phyloP scores from a whole-genome alignment of 2,329 filamentous ascomycete species.

The Nigrospora osmanthi region DNA sequence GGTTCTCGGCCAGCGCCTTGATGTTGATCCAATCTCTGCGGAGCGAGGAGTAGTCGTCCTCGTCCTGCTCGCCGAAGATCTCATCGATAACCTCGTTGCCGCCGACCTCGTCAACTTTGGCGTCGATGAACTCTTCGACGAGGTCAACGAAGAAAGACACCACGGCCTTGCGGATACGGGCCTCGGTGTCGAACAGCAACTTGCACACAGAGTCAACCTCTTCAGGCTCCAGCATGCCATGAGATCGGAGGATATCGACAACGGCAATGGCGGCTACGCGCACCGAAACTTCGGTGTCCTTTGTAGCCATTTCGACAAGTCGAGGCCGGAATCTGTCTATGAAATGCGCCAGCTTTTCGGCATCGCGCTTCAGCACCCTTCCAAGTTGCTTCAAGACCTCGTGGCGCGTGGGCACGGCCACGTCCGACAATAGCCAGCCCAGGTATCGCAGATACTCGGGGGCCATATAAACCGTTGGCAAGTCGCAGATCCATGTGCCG shows the following conservation, averaged over 20 bases:
- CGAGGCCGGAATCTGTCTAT: constrained; percentile 85
- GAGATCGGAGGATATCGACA: constrained; percentile 73
- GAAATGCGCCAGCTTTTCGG: constrained; percentile 81
- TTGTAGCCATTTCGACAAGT: constrained; percentile 85
- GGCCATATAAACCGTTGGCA: constrained; percentile 85
- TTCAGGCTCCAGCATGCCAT: constrained; percentile 79
- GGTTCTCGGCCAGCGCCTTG: constrained; percentile 80
- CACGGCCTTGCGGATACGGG: constrained; percentile 78
- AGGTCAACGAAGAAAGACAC: constrained; percentile 86
- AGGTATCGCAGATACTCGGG: constrained; percentile 86
- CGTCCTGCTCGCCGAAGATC: constrained; percentile 60
- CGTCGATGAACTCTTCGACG: constrained; percentile 72
- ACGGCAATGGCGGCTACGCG: constrained; percentile 74
- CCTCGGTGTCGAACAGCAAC: constrained; percentile 82
- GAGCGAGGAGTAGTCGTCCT: constrained; percentile 69
- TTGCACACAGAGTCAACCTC: constrained; percentile 86
- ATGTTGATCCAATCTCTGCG: constrained; percentile 82
- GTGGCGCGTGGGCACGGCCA: constrained; percentile 63
- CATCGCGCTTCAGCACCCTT: constrained; percentile 70
- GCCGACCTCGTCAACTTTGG: constrained; percentile 75
- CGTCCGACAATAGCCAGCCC: constrained; percentile 90
- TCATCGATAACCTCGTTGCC: constrained; percentile 73
- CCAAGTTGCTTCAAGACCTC: constrained; percentile 81
- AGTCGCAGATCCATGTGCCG: constrained; percentile 77
- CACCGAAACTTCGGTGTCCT: constrained; percentile 74